Evolutionary conservation across 257 asterid species (phyloP).

Genomic region (Penstemon davidsonii): DNA sequence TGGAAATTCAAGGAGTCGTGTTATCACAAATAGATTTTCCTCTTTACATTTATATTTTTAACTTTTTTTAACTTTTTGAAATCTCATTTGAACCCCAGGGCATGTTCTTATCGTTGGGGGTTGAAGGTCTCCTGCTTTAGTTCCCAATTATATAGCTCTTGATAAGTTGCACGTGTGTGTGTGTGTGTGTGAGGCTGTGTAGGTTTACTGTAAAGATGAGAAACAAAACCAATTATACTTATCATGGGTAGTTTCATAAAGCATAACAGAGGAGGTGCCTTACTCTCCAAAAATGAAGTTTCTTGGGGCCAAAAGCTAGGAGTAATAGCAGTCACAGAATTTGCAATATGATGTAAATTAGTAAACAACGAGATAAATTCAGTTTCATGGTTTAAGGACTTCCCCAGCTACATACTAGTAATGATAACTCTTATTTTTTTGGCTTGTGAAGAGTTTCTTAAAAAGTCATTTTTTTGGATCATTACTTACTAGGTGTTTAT

Average conservation of each 20-base stretch:
- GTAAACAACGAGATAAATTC: neutral
- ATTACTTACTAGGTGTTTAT: neutral
- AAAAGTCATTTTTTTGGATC: neutral
- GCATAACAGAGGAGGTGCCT: neutral
- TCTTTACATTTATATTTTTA: neutral
- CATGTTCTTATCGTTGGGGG: neutral
- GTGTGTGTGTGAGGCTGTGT: too few relatives aligned
- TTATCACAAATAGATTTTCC: neutral
- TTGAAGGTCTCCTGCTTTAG: neutral
- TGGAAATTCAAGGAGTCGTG: neutral
- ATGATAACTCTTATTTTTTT: neutral
- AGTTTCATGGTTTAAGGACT: neutral
- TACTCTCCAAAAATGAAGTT: neutral
- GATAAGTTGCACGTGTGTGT: neutral
- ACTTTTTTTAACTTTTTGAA: neutral
- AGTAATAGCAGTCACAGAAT: neutral
- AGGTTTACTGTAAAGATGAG: neutral
- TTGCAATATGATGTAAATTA: neutral
- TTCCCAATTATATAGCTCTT: neutral
- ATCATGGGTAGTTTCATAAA: neutral
- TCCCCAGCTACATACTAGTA: neutral
- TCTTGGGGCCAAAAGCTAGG: neutral
- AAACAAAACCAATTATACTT: neutral
- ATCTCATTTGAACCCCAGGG: neutral
- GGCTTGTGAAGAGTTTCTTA: too few relatives aligned